phyloP scores from a whole-genome alignment of 1,284 basidiomycete species.

The Athelia sp. region DNA sequence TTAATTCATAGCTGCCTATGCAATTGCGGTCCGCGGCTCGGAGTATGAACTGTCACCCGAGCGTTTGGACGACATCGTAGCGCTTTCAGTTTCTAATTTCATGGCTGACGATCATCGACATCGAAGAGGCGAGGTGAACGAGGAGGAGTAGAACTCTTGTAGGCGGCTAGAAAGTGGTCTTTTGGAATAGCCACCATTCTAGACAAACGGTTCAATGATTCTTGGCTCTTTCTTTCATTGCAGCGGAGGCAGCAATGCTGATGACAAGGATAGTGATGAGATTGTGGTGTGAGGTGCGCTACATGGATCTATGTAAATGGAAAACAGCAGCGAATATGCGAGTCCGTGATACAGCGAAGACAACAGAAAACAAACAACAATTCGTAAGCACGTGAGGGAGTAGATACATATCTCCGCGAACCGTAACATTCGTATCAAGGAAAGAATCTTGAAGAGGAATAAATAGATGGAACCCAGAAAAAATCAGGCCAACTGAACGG shows the following conservation, averaged over 20 bases:
- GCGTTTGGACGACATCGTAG: constrained; percentile 62
- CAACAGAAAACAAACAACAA: neutral
- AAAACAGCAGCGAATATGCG: neutral
- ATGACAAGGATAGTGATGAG: no score
- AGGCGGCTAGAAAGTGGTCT: neutral
- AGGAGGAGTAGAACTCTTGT: neutral
- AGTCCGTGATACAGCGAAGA: neutral
- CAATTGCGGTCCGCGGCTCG: constrained; percentile 62
- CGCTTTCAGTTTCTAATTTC: constrained; percentile 36
- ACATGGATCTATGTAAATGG: no score
- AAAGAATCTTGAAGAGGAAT: neutral
- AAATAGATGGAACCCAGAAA: neutral
- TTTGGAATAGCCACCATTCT: neutral
- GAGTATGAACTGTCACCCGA: constrained; percentile 67
- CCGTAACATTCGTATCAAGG: neutral
- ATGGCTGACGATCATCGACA: constrained; percentile 15
- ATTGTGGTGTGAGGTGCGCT: neutral
- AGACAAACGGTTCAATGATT: neutral
- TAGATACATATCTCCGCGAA: neutral
- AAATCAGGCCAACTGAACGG: constrained; percentile 4
- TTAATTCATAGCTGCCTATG: constrained; percentile 52
- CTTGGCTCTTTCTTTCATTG: neutral
- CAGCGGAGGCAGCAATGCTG: neutral
- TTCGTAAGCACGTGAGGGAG: neutral
- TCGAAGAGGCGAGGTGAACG: constrained; percentile 21